Evolutionary conservation across 805 yeast genomes (phyloP), one percentile per base, ranked within the genome.

Genomic region (Kluyveromyces wickerhamii): DNA sequence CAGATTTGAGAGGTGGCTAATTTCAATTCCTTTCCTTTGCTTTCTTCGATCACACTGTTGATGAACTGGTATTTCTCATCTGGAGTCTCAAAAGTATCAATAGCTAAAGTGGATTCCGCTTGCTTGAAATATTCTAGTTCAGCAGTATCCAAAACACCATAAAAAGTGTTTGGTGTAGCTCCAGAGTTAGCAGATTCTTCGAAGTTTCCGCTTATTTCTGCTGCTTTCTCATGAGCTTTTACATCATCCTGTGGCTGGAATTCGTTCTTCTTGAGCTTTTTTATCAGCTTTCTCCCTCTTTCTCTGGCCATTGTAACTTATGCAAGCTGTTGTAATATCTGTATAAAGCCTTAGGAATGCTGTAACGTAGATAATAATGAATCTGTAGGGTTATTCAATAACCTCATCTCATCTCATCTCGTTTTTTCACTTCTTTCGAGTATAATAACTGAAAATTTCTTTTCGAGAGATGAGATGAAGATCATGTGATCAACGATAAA

Each of bases 1-100:
- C 96, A 87, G 38, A 89, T 86, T 52, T 88, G 96, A 52, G 89
- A 88, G 2, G 96, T 89, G 4, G 83, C 95, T 26, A 89, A 67
- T 58, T 92, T 89, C 46, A 92, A 65, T 59, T 89, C 97, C 49
- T 88, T 87, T 2, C 95, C 96, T 31, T 71, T 67, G 15, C 87
- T 72, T 62, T 92, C 98, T 44, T 80, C 89, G 45, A 88, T 68
- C 2, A 89, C 83, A 47, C 92, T 79, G 3, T 70, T 59, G 20
- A 85, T 77, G 50, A 89, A 87, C 2, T 80, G 79, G 6, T 56
- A 58, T 45, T 78, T 72, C 43, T 88, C 96, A 36, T 84, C 95
- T 4, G 72, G 67, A 12, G 67, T 61, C 34, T 44, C 48, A 51
- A 89, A 85, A 0, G 92, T 80, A 59, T 87, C 77, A 26, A 86